Percentiles rank a stretch among this genome's conserved stretches.
Evolutionary conservation across 78 protist genomes (phyloP).

Genomic region (Capsaspora owczarzaki): DNA sequence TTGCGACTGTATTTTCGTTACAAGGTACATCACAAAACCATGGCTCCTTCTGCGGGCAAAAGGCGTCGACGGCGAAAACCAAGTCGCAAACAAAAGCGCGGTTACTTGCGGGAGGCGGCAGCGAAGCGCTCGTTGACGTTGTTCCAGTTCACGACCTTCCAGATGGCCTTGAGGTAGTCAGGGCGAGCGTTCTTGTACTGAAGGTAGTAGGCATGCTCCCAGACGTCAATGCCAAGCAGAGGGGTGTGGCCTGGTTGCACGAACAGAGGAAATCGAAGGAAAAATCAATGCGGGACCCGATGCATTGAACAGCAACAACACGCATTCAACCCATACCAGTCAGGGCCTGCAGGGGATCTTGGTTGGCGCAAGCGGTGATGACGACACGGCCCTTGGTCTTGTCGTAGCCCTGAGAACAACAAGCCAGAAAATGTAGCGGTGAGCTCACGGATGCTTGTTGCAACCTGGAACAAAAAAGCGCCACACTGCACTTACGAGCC

Average conservation of each 20-base stretch:
- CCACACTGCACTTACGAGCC: constrained; percentile 11
- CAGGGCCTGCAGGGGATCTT: constrained; percentile 58
- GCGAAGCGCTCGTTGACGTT: constrained; percentile 66
- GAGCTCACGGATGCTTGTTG: background rate
- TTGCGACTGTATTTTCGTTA: no score
- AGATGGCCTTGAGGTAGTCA: constrained; percentile 72
- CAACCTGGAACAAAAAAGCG: no score
- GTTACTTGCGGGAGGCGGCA: constrained; percentile 33
- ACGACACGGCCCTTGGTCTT: constrained; percentile 22
- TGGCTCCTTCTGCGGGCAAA: no score
- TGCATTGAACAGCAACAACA: no score
- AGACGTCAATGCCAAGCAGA: constrained; percentile 77
- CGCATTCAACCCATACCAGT: constrained; percentile 21
- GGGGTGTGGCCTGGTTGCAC: constrained; percentile 32
- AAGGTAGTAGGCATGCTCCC: constrained; percentile 83
- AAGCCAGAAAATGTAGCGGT: constrained; percentile 2
- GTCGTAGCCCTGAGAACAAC: constrained; percentile 56
- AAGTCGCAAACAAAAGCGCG: no score
- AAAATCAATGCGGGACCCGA: no score
- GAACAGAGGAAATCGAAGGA: background rate
- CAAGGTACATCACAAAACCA: no score
- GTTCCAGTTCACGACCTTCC: constrained; percentile 80
- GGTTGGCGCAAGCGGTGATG: constrained; percentile 58
- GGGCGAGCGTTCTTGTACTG: constrained; percentile 80
- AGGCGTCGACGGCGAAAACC: no score